Percentiles rank a stretch among this genome's conserved stretches.
phyloP scores from a whole-genome alignment of 2,329 filamentous ascomycete species.

The Penicillium corylophilum region DNA sequence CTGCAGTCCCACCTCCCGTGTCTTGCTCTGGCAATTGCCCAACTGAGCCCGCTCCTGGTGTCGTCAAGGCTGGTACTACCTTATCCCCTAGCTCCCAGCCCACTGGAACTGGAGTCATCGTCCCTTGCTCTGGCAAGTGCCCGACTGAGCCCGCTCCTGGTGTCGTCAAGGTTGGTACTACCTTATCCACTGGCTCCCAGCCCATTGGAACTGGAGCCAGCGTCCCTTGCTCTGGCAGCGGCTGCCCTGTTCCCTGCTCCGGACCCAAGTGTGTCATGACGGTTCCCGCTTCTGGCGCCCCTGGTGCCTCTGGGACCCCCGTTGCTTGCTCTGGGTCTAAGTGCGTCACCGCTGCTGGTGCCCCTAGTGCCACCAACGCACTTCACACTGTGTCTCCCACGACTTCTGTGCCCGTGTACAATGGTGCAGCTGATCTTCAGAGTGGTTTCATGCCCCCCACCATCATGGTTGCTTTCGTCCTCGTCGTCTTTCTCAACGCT shows the following conservation, averaged over 20 bases:
- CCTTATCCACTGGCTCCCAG: not conserved
- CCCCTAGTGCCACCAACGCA: not conserved
- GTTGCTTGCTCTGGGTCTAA: not conserved
- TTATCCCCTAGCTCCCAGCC: no score
- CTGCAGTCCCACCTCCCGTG: no score
- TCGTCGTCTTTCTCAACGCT: not conserved
- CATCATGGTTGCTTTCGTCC: not conserved
- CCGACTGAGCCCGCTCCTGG: not conserved
- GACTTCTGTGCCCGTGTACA: not conserved
- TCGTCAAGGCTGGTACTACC: no score
- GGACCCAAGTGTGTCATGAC: no score
- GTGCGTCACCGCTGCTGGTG: not conserved
- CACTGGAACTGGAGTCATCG: no score
- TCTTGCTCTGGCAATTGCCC: no score
- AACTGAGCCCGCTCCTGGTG: no score
- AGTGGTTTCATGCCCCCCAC: not conserved
- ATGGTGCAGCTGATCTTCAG: not conserved
- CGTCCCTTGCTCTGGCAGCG: not conserved
- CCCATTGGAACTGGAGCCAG: not conserved
- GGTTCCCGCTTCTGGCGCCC: not conserved
- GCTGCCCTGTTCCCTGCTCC: not conserved
- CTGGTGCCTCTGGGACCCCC: not conserved
- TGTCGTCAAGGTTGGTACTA: not conserved
- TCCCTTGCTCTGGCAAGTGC: not conserved
- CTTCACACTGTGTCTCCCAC: not conserved